Conservation (phyloP, 257 asterid species). For the Phtheirospermum japonicum region DNA sequence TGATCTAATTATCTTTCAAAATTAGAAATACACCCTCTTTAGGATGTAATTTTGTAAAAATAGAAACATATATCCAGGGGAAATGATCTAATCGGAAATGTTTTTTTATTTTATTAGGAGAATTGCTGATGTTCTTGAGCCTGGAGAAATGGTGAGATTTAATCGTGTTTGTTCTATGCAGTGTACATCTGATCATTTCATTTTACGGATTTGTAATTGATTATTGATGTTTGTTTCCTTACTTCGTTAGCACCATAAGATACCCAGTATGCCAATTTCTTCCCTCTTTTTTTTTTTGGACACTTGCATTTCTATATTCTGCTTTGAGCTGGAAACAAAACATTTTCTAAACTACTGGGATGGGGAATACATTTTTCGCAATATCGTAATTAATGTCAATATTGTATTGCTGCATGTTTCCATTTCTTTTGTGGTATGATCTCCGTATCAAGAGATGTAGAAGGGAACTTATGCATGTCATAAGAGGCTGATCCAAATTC, state of each 20-base stretch:
- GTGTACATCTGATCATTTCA: too few relatives aligned
- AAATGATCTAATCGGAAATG: too few relatives aligned
- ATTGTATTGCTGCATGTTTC: constrained; percentile 12
- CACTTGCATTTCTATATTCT: constrained; percentile 8
- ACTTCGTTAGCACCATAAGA: constrained; percentile 9
- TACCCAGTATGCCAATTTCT: too few relatives aligned
- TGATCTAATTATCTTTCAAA: too few relatives aligned
- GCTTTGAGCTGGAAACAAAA: background rate
- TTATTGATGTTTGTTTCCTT: too few relatives aligned
- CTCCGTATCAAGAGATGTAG: background rate
- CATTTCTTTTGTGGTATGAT: constrained; percentile 13
- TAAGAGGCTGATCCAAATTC: constrained; percentile 18
- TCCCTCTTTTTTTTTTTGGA: background rate
- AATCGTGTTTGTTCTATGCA: constrained; percentile 5
- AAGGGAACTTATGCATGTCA: constrained; percentile 5
- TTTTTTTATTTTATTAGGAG: too few relatives aligned
- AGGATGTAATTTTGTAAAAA: too few relatives aligned
- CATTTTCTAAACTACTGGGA: background rate
- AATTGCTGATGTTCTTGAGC: constrained; percentile 80
- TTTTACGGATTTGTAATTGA: too few relatives aligned
- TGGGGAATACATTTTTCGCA: background rate
- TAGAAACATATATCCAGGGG: too few relatives aligned
- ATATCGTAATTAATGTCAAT: constrained; percentile 7
- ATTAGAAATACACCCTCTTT: too few relatives aligned
- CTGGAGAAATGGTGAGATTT: constrained; percentile 81